Conservation (phyloP, 768 basidiomycete species). For the Boletus bicolor region DNA sequence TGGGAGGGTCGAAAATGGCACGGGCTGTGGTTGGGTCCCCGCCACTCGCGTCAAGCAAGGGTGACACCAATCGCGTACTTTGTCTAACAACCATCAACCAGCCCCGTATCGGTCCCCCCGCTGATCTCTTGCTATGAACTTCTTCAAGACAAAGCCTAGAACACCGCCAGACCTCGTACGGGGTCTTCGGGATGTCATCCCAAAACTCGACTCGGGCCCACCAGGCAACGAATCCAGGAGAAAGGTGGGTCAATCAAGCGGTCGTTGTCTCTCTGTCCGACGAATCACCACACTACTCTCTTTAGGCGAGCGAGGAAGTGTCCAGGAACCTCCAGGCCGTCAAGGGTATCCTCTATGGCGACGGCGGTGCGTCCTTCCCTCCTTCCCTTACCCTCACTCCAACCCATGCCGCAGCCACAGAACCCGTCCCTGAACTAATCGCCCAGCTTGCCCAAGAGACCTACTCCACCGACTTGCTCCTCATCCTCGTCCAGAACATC, state of each 20-base stretch:
- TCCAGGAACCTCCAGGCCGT: constrained; percentile 88
- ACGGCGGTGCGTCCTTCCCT: constrained; percentile 60
- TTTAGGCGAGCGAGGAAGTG: constrained; percentile 83
- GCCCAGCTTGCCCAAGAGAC: constrained; percentile 96
- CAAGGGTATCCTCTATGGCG: constrained; percentile 83
- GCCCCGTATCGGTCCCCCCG: neutral
- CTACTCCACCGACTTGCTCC: constrained; percentile 85
- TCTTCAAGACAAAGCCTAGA: constrained; percentile 89
- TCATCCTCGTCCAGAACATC: constrained; percentile 76
- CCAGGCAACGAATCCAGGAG: constrained; percentile 74
- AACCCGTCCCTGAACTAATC: constrained; percentile 83
- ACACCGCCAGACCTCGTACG: constrained; percentile 87
- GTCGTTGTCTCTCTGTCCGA: neutral
- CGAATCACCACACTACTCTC: constrained; percentile 2
- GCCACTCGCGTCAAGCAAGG: constrained; percentile 1
- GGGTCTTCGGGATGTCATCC: constrained; percentile 74
- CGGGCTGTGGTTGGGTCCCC: constrained; percentile 13
- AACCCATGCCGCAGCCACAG: constrained; percentile 34
- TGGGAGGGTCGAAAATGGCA: constrained; percentile 10
- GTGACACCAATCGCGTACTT: neutral
- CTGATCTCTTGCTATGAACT: constrained; percentile 66
- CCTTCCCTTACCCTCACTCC: neutral
- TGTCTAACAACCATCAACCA: constrained; percentile 3
- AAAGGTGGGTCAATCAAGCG: constrained; percentile 55
- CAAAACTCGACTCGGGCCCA: constrained; percentile 68